Base-by-base conservation (phyloP, 768 basidiomycete genomes). In the Psilocybe subaeruginosa region DNA sequence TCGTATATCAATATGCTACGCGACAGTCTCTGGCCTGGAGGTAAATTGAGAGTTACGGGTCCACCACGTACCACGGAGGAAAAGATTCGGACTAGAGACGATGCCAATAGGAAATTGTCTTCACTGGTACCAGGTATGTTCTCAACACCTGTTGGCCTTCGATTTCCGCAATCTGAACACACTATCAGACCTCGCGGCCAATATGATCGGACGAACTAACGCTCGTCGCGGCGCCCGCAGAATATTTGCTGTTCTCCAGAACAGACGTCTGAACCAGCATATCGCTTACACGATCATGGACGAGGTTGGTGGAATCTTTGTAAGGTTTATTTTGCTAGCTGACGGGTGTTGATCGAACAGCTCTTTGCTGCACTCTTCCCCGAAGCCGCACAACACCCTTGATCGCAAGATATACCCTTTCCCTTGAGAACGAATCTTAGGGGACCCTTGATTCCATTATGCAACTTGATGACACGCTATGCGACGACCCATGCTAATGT, bases 161-260 rank as follows among this genome's bases (percentile, higher is more conserved):
- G 41, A 43, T 19, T 12, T 27, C 19, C 17, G 8, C 31, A n/a
- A 2, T 35, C 47, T 33, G 62, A 47, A 30, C 54, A 31, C 51
- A 49, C 53, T 23, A 59, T 19, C 43, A 97, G 97, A 99, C 70
- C 76, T 98, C 55, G 95, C 93, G 33, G 94, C 97, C 6, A 98
- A 97, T 68, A 95, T 98, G 91, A 98, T 98, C 66, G 97, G 97
- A n/a, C 85, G 95, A 31, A 90, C 92, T 3, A 99, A 99, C 70
- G 95, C 97, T 16, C 86, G 95, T 11, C 84, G 95, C 46, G 97
- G 96, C 14, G 95, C 97, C 8, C 83, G 95, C 43, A 83, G 95
- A 52, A 92, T 97, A 62, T 98, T 99, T 72, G 89, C 95, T 4
- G 94, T 97, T 1, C 72, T 99, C 46, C 97, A 99, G 74, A 97